phyloP scores from a whole-genome alignment of 1,284 basidiomycete species.

The Amylostereum areolatum region DNA sequence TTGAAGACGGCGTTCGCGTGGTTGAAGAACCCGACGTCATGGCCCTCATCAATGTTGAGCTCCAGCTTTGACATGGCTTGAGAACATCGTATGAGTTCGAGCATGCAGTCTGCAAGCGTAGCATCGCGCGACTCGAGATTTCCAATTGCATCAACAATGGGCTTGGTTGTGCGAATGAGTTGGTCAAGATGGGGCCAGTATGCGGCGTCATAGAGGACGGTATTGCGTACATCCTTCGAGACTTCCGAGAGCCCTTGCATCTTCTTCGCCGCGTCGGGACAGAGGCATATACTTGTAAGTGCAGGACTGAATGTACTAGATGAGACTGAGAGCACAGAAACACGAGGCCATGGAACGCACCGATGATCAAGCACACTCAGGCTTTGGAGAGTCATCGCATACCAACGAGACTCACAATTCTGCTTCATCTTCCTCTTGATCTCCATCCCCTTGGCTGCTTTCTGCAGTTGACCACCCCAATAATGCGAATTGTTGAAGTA shows the following conservation, averaged over 20 bases:
- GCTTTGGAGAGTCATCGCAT: conserved; percentile 21
- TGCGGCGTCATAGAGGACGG: conserved; percentile 11
- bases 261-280: conserved; percentile 17
- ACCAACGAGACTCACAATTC: conserved; percentile 23
- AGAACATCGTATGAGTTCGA: conserved; percentile 21
- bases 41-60: conserved; percentile 12
- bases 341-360: conserved; percentile 3
- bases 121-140: conserved; percentile 21
- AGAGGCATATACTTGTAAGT: conserved; percentile 12
- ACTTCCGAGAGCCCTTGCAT: conserved; percentile 19
- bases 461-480: conserved; percentile 21
- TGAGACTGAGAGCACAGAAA: neutral
- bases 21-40: conserved; percentile 15
- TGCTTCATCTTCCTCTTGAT: conserved; percentile 18
- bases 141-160: conserved; percentile 26
- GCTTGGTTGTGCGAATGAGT: conserved; percentile 20
- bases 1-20: conserved; percentile 18
- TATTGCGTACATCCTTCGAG: conserved; percentile 15
- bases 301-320: neutral
- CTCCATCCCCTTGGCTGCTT: conserved; percentile 9
- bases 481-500: conserved; percentile 28
- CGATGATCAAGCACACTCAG: conserved; percentile 17
- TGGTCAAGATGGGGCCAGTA: conserved; percentile 18
- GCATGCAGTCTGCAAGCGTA: conserved; percentile 28
- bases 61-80: conserved; percentile 13